Evolutionary conservation across 2,329 filamentous ascomycete genomes (phyloP), one percentile per base, ranked within the genome.

Genomic region (Mycosphaerella sp.): DNA sequence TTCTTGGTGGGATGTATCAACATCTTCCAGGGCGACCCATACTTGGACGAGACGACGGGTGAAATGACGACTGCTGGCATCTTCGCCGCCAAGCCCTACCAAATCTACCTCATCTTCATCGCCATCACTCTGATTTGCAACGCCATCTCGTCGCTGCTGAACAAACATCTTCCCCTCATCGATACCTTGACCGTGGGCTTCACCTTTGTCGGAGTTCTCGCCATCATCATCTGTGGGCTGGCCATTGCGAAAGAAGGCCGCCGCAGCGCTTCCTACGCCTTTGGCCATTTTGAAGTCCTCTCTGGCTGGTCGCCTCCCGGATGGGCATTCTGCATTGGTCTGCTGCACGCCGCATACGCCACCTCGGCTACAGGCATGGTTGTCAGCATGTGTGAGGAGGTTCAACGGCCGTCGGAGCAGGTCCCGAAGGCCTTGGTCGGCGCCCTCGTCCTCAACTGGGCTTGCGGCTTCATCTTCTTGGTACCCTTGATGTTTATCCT

Each of bases 341-440:
- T 89, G 29, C 74, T 88, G 17, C 85, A 87, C 63, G 85, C 83
- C 47, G 85, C 82, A 58, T 88, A 89, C 65, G 84, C 83, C 44
- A 87, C 85, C 11, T 88, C 85, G 3, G 86, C 84, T 12, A 88
- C 85, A 0, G 86, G 86, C 71, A 89, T 89, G 86, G 85, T 89
- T 55, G 85, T 89, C 36, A 85, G 80, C 58, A 88, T 87, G 85
- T 87, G 83, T 63, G 85, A 89, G 70, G 85, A 88, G 68, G 84
- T 87, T 10, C 76, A 79, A 65, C 73, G 81, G 45, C 85, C 85
- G 4, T 76, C 82, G 0, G 80, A 76, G 2, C 85, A 87, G 68
- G 84, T 87, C 6, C 84, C 85, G 61, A 85, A 84, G 69, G 85
- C 85, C 62, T 86, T 89, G 81, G 83, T 87, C 44, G 62, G 63